These are phyloP conservation scores for Gomphus bonarii DNA, from an alignment of 1,284 basidiomycete genomes.

Conservation along the genomic window DNA sequence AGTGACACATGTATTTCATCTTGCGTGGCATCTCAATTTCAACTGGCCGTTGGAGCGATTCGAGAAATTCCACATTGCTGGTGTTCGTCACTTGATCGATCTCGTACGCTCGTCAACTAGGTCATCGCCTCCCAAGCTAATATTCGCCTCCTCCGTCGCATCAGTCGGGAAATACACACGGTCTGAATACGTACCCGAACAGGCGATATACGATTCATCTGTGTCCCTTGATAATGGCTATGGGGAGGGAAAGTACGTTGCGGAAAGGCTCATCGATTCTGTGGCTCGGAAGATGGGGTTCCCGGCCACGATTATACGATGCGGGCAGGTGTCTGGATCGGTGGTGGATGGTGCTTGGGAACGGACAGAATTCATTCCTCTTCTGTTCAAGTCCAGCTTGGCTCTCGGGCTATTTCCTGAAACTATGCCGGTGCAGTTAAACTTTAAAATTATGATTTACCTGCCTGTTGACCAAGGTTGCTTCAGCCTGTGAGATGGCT, in stretches of 20 bases:
- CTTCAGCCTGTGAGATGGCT: constrained; percentile 9
- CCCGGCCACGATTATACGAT: constrained; percentile 18
- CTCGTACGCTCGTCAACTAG: constrained; percentile 21
- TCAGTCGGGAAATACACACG: constrained; percentile 15
- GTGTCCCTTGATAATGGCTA: constrained; percentile 24
- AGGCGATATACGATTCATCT: constrained; percentile 16
- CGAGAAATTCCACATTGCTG: constrained; percentile 15
- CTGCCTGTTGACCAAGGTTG: not conserved
- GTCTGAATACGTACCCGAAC: constrained; percentile 20
- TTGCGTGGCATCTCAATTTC: constrained; percentile 28
- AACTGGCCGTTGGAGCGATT: constrained; percentile 21
- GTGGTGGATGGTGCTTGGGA: constrained; percentile 21
- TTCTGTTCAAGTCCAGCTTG: constrained; percentile 21
- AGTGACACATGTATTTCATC: constrained; percentile 17
- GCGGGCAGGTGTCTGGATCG: constrained; percentile 25
- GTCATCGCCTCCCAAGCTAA: constrained; percentile 17
- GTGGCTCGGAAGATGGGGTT: constrained; percentile 21
- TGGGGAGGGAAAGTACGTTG: constrained; percentile 24
- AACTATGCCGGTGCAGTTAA: not conserved
- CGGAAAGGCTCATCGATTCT: constrained; percentile 16
- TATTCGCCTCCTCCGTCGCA: constrained; percentile 26
- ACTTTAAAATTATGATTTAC: not conserved
- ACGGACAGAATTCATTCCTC: constrained; percentile 24
- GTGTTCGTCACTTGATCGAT: constrained; percentile 18
- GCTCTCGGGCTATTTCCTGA: constrained; percentile 18